These are phyloP conservation scores for Cudoniella acicularis DNA, from an alignment of 495 filamentous ascomycete genomes.

Conservation along the genomic window DNA sequence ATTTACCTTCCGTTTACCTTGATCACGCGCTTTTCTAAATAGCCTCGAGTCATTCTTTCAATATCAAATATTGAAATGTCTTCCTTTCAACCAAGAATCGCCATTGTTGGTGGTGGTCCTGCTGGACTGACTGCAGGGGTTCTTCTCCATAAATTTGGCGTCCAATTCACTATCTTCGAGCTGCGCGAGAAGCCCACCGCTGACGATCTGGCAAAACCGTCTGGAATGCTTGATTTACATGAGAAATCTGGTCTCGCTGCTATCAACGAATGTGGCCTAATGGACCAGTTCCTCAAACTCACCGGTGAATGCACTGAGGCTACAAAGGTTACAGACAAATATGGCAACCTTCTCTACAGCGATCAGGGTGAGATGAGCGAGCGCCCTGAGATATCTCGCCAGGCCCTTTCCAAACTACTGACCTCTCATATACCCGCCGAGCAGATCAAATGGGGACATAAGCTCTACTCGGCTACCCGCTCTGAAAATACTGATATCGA, in stretches of 20 bases:
- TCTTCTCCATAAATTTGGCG: constrained; percentile 38
- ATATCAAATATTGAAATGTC: background rate
- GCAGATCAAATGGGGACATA: constrained; percentile 43
- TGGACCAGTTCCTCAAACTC: no score
- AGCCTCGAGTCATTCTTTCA: background rate
- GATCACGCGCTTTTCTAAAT: background rate
- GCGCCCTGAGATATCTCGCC: constrained; percentile 49
- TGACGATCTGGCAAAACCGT: constrained; percentile 29
- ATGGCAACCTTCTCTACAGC: constrained; percentile 37
- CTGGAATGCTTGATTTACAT: no score
- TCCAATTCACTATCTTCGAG: constrained; percentile 39
- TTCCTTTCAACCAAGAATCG: constrained; percentile 34
- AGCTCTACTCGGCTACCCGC: constrained; percentile 24
- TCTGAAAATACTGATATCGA: constrained; percentile 22
- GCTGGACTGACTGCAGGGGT: constrained; percentile 48
- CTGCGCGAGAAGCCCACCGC: constrained; percentile 28
- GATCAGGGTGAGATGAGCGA: constrained; percentile 25
- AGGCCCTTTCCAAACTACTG: constrained; percentile 38
- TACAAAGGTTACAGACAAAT: constrained; percentile 32
- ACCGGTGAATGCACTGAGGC: constrained; percentile 35
- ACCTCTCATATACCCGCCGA: constrained; percentile 33
- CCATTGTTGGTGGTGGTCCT: constrained; percentile 53
- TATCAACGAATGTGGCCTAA: no score
- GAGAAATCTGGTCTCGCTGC: no score
- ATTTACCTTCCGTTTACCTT: background rate